Evolutionary conservation across 148 eudicot genomes (phyloP), one percentile per base, ranked within the genome.

Genomic region (Silene conica): DNA sequence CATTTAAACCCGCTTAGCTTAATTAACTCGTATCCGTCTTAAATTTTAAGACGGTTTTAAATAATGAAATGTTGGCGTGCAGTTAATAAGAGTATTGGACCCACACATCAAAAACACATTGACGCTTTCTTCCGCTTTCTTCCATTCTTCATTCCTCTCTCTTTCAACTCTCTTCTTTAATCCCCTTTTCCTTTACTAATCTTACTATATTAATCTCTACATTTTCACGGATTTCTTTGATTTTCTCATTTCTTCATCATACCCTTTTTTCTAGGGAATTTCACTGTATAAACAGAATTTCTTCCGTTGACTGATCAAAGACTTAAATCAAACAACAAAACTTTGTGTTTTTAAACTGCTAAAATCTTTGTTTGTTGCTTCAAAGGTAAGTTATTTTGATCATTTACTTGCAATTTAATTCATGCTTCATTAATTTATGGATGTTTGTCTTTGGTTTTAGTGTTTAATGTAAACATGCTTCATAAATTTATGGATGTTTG

Each of bases 401-500:
- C 9, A 20, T 8, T 43, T 46, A 15, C 6, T 23, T 70, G 1
- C 20, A 21, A 13, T 31, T 61, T 61, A 22, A 20, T 61, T 8
- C 6, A 13, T 38, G n/a, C n/a, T 38, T 38, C 6, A 34, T 34
- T 3, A 34, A 38, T 38, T 38, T 0, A 38, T 38, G 0, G 7
- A 38, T 38, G n/a, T n/a, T n/a, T 38, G 7, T 38, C 8, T 38
- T 38, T 38, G 43, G 43, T 38, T 38, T 38, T 38, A 38, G 43
- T 38, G 34, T 31, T 31, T 31, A 31, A 31, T 31, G 34, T 31
- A 31, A 31, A 14, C 18, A 8, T 25, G 16, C 18, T 71, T 23
- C 61, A 50, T 69, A 69, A 50, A 52, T 68, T 79, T 74, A 63
- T 67, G 73, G 38, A 68, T 68, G 77, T 73, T 79, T 73, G 76